Percentiles rank a stretch among this genome's conserved stretches.
Evolutionary conservation across 208 protist genomes (phyloP).

Genomic region (Naegleria gruberi): DNA sequence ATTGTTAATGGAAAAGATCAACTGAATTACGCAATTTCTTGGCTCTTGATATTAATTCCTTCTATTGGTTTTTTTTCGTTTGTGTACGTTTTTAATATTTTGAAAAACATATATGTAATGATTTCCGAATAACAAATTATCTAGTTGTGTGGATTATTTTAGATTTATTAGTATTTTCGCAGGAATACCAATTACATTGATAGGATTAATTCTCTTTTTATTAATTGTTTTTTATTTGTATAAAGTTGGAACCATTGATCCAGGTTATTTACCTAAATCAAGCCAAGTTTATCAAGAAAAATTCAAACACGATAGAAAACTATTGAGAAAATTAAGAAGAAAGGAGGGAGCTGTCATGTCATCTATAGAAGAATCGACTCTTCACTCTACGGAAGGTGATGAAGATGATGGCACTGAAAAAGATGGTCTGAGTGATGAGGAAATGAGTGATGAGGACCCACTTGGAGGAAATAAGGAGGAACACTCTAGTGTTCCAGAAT

Average conservation of each 20-base stretch:
- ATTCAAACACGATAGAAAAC: neutral
- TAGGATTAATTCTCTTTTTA: neutral
- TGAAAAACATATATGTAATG: neutral
- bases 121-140: neutral
- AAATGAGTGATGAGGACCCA: neutral
- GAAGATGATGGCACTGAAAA: neutral
- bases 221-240: neutral
- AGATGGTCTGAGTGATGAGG: neutral
- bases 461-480: neutral
- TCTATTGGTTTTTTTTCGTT: neutral
- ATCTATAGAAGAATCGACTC: too few relatives aligned
- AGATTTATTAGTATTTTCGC: neutral
- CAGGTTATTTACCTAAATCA: slow-evolving; percentile 1
- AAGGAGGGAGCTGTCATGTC: neutral
- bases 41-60: neutral
- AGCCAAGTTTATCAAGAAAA: neutral
- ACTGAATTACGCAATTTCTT: neutral
- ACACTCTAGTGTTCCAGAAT: neutral
- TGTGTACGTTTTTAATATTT: neutral
- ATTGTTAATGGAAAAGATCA: neutral
- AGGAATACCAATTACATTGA: slow-evolving; percentile 1
- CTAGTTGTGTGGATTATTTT: neutral
- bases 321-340: neutral
- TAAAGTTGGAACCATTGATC: neutral
- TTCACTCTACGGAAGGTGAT: neutral